Evolutionary conservation across 2,329 filamentous ascomycete genomes (phyloP).

Genomic region (Chrysoporthe austroafricana): DNA sequence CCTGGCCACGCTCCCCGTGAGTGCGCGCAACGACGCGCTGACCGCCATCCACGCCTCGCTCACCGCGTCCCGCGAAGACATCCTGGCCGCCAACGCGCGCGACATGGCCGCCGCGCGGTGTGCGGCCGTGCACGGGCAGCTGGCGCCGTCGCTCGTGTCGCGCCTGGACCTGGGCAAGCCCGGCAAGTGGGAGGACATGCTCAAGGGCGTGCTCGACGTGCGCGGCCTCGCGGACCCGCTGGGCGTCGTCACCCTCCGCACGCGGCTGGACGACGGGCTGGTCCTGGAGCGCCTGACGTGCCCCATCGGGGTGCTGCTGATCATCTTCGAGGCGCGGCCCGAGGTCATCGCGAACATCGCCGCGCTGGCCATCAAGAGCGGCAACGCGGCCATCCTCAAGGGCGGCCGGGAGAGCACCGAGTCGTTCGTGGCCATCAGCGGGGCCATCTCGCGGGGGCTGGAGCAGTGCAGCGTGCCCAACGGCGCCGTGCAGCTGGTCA

Average conservation of each 20-base stretch:
- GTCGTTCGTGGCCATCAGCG: constrained; percentile 91
- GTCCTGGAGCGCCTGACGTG: constrained; percentile 86
- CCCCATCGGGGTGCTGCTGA: constrained; percentile 94
- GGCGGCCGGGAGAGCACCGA: constrained; percentile 94
- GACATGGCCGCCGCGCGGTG: constrained; percentile 77
- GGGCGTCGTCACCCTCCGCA: constrained; percentile 81
- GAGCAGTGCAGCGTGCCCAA: constrained; percentile 76
- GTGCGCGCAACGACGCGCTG: constrained; percentile 82
- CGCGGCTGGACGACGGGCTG: constrained; percentile 83
- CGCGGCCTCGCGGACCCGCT: constrained; percentile 87
- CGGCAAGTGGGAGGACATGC: constrained; percentile 97
- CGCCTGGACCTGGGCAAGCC: constrained; percentile 82
- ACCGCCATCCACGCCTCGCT: constrained; percentile 83
- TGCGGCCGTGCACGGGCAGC: constrained; percentile 73
- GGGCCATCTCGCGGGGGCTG: constrained; percentile 80
- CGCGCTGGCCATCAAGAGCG: constrained; percentile 92
- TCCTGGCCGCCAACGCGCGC: constrained; percentile 83
- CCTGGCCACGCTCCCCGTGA: constrained; percentile 76
- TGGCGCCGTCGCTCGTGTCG: constrained; percentile 84
- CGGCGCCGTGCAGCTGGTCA: constrained; percentile 89
- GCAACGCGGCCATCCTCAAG: constrained; percentile 95
- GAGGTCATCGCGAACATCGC: constrained; percentile 99
- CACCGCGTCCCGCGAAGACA: constrained; percentile 67
- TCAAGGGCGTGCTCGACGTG: constrained; percentile 91
- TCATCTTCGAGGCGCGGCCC: constrained; percentile 97